These are phyloP conservation scores for Stemphylium lycopersici DNA, from an alignment of 2,329 filamentous ascomycete species.

Conservation along the genomic window DNA sequence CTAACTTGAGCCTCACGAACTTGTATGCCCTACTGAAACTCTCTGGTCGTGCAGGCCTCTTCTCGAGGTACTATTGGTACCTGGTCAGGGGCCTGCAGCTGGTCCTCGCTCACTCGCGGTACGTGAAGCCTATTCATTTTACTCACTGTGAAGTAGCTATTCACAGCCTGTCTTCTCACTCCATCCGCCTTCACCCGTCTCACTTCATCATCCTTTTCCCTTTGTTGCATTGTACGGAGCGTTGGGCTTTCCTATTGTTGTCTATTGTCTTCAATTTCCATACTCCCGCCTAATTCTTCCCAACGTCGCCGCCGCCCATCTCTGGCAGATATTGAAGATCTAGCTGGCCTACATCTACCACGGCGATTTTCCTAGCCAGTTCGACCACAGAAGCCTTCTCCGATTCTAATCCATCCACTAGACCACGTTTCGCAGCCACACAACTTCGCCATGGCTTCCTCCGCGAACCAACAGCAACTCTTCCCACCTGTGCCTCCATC, in stretches of 20 bases:
- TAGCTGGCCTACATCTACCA: slow-evolving; percentile 26
- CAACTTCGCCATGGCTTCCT: slow-evolving; percentile 53
- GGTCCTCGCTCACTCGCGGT: slow-evolving; percentile 51
- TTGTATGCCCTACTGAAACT: slow-evolving; percentile 52
- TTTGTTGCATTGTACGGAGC: slow-evolving; percentile 48
- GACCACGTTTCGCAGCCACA: slow-evolving; percentile 40
- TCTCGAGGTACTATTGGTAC: slow-evolving; percentile 49
- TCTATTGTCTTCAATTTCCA: slow-evolving; percentile 19
- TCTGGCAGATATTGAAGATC: slow-evolving; percentile 39
- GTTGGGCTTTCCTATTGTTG: slow-evolving; percentile 33
- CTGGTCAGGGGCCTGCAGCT: slow-evolving; percentile 41
- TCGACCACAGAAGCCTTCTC: slow-evolving; percentile 1
- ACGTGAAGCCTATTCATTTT: slow-evolving; percentile 42
- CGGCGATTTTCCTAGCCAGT: slow-evolving; percentile 6
- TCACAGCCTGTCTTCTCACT: slow-evolving; percentile 23
- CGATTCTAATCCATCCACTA: slow-evolving; percentile 40
- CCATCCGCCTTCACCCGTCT: slow-evolving; percentile 23
- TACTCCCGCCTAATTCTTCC: slow-evolving; percentile 28
- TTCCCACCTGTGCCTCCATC: slow-evolving; percentile 63
- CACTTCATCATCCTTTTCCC: slow-evolving; percentile 34
- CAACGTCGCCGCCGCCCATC: slow-evolving; percentile 22
- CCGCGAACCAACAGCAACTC: slow-evolving; percentile 60
- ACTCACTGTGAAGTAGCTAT: slow-evolving; percentile 37
- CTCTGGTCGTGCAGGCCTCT: slow-evolving; percentile 45
- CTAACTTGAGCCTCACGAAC: slow-evolving; percentile 52